phyloP scores from a whole-genome alignment of 495 filamentous ascomycete species.

The Echria macrotheca region DNA sequence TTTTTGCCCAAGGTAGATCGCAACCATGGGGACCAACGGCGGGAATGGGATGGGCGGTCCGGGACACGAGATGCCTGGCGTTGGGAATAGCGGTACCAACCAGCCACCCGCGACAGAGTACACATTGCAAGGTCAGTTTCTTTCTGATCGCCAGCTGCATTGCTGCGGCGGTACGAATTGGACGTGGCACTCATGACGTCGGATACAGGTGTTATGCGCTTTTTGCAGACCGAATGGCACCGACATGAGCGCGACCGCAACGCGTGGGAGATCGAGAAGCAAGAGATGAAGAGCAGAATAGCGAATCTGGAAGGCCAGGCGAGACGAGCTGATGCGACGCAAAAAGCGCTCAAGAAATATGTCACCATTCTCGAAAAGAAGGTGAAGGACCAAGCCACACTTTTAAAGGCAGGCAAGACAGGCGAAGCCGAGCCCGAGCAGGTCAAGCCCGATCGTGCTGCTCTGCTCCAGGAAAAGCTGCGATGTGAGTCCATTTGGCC shows the following conservation, averaged over 20 bases:
- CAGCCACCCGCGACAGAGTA: constrained; percentile 91
- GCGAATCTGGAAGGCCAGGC: constrained; percentile 89
- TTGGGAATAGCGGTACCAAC: constrained; percentile 42
- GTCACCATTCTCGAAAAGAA: constrained; percentile 86
- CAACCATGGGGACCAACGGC: constrained; percentile 62
- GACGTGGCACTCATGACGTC: too few species aligned
- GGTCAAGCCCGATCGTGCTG: constrained; percentile 40
- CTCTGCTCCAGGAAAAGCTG: constrained; percentile 44
- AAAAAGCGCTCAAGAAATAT: constrained; percentile 83
- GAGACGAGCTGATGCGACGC: constrained; percentile 74
- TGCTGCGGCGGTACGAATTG: too few species aligned
- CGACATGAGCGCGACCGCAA: constrained; percentile 96
- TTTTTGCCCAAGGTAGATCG: too few species aligned
- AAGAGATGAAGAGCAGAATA: constrained; percentile 98
- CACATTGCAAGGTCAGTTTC: constrained; percentile 78
- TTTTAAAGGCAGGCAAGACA: constrained; percentile 34
- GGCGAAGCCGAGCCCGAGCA: constrained; percentile 20
- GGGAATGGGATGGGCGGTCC: constrained; percentile 53
- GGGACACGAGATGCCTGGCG: constrained; percentile 30
- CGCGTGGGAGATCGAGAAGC: constrained; percentile 96
- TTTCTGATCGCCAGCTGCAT: too few species aligned
- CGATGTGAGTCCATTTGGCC: constrained; percentile 29
- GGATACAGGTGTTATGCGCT: constrained; percentile 98
- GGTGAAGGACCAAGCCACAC: constrained; percentile 63
- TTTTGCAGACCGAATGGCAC: constrained; percentile 99